phyloP scores from a whole-genome alignment of 2,329 filamentous ascomycete genomes.

The Alternaria rosae region DNA sequence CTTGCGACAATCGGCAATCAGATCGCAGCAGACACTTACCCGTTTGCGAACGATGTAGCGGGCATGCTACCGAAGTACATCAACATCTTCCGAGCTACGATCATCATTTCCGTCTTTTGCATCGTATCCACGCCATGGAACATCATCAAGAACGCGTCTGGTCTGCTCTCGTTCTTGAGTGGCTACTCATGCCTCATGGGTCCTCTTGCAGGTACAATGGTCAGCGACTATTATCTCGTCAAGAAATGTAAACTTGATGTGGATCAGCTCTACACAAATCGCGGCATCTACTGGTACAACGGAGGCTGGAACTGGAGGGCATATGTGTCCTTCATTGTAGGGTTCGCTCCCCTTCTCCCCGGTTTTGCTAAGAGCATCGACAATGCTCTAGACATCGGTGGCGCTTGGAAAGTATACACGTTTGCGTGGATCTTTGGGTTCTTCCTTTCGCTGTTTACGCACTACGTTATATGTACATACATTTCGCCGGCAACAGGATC shows the following conservation, averaged over 20 bases:
- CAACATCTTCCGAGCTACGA: constrained; percentile 46
- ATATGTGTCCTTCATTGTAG: constrained; percentile 40
- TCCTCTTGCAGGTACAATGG: constrained; percentile 45
- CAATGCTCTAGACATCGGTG: constrained; percentile 47
- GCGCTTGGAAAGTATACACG: constrained; percentile 53
- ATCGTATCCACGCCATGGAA: constrained; percentile 48
- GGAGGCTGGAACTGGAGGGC: constrained; percentile 47
- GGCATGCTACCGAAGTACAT: constrained; percentile 47
- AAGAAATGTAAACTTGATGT: constrained; percentile 46
- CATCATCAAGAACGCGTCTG: constrained; percentile 47
- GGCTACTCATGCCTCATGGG: constrained; percentile 50
- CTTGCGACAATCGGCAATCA: constrained; percentile 55
- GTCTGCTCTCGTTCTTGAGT: constrained; percentile 45
- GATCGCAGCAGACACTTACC: constrained; percentile 51
- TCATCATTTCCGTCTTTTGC: constrained; percentile 47
- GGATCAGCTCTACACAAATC: constrained; percentile 42
- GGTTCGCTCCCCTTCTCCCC: constrained; percentile 46
- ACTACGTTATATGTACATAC: constrained; percentile 52
- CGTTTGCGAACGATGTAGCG: constrained; percentile 46
- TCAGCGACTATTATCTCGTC: constrained; percentile 47
- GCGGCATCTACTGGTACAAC: constrained; percentile 46
- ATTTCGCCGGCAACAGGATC: constrained; percentile 46
- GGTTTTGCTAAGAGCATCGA: constrained; percentile 52
- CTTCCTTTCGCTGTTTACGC: constrained; percentile 42
- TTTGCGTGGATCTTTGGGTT: constrained; percentile 56